A percentile compares a stretch with the other conserved stretches of the same genome.
These are phyloP conservation scores for Capsella rubella DNA, from an alignment of 441 rosid species.

Conservation along the genomic window DNA sequence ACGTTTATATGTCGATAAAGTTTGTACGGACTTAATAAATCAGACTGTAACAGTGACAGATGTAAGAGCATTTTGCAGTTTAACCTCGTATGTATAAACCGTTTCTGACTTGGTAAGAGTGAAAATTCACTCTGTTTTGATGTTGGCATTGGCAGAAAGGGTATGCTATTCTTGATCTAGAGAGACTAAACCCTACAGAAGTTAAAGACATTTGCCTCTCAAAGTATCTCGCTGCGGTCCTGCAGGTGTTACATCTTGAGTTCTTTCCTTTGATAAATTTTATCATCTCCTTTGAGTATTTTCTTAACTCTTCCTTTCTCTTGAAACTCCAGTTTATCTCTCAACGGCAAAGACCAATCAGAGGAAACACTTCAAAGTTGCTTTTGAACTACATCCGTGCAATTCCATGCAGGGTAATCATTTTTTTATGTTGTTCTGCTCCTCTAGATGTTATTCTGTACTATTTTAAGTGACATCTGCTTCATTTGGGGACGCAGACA, in stretches of 20 bases:
- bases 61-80: slow-evolving; percentile 54
- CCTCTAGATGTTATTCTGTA: not conserved
- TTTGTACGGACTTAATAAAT: slow-evolving; percentile 59
- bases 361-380: slow-evolving; percentile 80
- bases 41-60: slow-evolving; percentile 63
- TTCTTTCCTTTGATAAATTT: slow-evolving; percentile 7
- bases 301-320: slow-evolving; percentile 41
- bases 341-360: slow-evolving; percentile 83
- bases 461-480: slow-evolving; percentile 12
- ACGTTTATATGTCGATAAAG: slow-evolving; percentile 67
- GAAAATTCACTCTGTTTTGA: slow-evolving; percentile 10
- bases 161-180: slow-evolving; percentile 76
- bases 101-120: slow-evolving; percentile 5
- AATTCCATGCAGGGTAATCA: slow-evolving; percentile 81
- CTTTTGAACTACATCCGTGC: slow-evolving; percentile 67
- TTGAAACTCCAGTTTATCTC: slow-evolving; percentile 71
- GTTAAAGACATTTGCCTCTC: slow-evolving; percentile 68
- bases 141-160: slow-evolving; percentile 63
- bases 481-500: slow-evolving; percentile 56
- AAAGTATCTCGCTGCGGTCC: slow-evolving; percentile 65
- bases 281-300: slow-evolving; percentile 14
- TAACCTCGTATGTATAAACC: slow-evolving; percentile 11
- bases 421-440: slow-evolving; percentile 30
- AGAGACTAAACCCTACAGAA: slow-evolving; percentile 63
- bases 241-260: slow-evolving; percentile 65